phyloP scores from a whole-genome alignment of 192 early-diverging fungal genomes.

The Mycoemilia scoparia region DNA sequence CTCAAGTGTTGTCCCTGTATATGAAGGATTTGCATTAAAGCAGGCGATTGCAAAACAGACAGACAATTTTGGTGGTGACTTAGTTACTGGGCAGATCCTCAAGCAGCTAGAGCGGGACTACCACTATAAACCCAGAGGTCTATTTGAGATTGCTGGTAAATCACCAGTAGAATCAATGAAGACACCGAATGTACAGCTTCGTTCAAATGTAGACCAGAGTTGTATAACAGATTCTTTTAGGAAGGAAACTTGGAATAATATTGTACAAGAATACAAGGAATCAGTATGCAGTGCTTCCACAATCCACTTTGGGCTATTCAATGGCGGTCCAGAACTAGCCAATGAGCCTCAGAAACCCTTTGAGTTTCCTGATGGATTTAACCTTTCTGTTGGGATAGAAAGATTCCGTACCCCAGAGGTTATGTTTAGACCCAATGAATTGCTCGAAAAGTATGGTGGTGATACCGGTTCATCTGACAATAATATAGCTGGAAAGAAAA shows the following conservation, averaged over 20 bases:
- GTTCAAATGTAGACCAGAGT: slow-evolving; percentile 4
- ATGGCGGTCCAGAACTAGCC: slow-evolving; percentile 11
- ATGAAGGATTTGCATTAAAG: slow-evolving; percentile 88
- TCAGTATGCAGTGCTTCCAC: slow-evolving; percentile 73
- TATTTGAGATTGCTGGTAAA: slow-evolving; percentile 69
- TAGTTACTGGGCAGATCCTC: slow-evolving; percentile 58
- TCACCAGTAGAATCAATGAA: slow-evolving; percentile 47
- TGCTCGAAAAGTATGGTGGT: slow-evolving; percentile 17
- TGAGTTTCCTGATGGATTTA: slow-evolving; percentile 94
- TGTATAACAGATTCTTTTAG: slow-evolving; percentile 37
- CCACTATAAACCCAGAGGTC: slow-evolving; percentile 51
- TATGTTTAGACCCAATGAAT: slow-evolving; percentile 62
- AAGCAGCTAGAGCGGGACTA: slow-evolving; percentile 36
- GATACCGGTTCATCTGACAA: not conserved
- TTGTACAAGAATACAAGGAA: slow-evolving; percentile 88
- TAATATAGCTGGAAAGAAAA: no score
- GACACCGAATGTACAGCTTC: slow-evolving; percentile 31
- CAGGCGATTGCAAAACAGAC: slow-evolving; percentile 52
- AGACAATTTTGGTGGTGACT: slow-evolving; percentile 68
- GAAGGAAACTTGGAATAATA: slow-evolving; percentile 50
- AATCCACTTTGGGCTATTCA: slow-evolving; percentile 10
- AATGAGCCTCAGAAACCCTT: slow-evolving; percentile 63
- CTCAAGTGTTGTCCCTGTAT: slow-evolving; percentile 87
- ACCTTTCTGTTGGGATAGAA: slow-evolving; percentile 55
- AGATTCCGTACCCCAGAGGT: slow-evolving; percentile 72